A percentile compares a stretch with the other conserved stretches of the same genome.
Evolutionary conservation across 1,139 yeast species (phyloP).

Genomic region (Zhuliangozyma blackwelliae): DNA sequence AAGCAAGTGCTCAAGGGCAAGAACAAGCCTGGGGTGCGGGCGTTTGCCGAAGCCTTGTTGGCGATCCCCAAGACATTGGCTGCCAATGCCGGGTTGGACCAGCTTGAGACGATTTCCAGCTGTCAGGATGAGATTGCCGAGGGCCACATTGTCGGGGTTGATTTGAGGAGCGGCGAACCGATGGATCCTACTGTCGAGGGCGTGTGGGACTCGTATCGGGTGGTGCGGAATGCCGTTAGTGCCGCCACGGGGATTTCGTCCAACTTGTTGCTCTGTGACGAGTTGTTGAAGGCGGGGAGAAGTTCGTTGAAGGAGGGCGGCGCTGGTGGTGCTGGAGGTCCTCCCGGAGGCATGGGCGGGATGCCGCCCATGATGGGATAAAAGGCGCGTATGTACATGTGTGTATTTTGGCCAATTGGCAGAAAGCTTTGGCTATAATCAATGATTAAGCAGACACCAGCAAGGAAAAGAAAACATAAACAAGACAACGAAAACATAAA

Average conservation of each 20-base stretch:
- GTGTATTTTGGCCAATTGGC: too few relatives aligned
- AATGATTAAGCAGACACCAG: too few relatives aligned
- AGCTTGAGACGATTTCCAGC: constrained; percentile 80
- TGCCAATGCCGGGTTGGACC: constrained; percentile 90
- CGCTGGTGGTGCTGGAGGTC: constrained; percentile 16
- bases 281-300: constrained; percentile 92
- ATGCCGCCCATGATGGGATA: constrained; percentile 10
- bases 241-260: constrained; percentile 95
- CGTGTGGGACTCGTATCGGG: constrained; percentile 94
- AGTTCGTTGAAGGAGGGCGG: constrained; percentile 72
- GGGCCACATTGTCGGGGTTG: constrained; percentile 84
- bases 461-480: too few relatives aligned
- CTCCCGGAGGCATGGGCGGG: constrained; percentile 14
- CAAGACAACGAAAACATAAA: too few relatives aligned
- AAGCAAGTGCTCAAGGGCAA: constrained; percentile 72
- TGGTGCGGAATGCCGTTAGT: constrained; percentile 84
- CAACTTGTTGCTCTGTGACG: constrained; percentile 90
- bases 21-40: constrained; percentile 84
- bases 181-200: constrained; percentile 95
- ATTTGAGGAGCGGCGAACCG: constrained; percentile 88
- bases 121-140: constrained; percentile 89
- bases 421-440: too few relatives aligned
- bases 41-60: constrained; percentile 87
- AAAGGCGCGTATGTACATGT: too few relatives aligned
- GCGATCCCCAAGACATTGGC: constrained; percentile 91